These are phyloP conservation scores for Brettanomyces anomalus DNA, from an alignment of 805 yeast genomes.

Conservation along the genomic window DNA sequence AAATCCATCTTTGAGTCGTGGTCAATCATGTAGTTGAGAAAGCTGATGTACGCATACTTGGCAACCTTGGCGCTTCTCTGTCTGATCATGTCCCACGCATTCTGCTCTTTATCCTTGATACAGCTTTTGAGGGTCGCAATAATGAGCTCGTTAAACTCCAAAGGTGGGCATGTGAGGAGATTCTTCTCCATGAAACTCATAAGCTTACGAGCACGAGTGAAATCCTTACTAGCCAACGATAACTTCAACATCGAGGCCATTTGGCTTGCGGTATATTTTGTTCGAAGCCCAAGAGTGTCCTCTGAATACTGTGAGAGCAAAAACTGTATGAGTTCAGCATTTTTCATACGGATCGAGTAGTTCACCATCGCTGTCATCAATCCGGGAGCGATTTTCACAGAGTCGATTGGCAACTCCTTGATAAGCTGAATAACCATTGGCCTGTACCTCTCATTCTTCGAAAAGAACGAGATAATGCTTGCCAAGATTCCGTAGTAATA, in stretches of 20 bases:
- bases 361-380: constrained; percentile 24
- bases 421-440: constrained; percentile 18
- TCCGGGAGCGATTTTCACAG: constrained; percentile 24
- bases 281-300: constrained; percentile 12
- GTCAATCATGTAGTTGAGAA: constrained; percentile 22
- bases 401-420: constrained; percentile 24
- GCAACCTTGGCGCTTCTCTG: constrained; percentile 13
- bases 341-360: constrained; percentile 21
- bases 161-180: constrained; percentile 16
- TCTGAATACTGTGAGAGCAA: constrained; percentile 19
- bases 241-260: constrained; percentile 22
- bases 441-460: constrained; percentile 23
- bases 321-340: constrained; percentile 18
- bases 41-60: constrained; percentile 19
- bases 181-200: constrained; percentile 18
- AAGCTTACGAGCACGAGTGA: constrained; percentile 21
- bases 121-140: constrained; percentile 15
- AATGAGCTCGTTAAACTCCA: constrained; percentile 25
- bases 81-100: constrained; percentile 23
- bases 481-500: constrained; percentile 22
- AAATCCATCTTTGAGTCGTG: constrained; percentile 14
- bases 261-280: constrained; percentile 21
- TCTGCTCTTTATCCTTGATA: constrained; percentile 5
- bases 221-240: constrained; percentile 18
- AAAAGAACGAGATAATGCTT: constrained; percentile 18